phyloP scores from a whole-genome alignment of 257 asterid species.

The Solanum chilense region DNA sequence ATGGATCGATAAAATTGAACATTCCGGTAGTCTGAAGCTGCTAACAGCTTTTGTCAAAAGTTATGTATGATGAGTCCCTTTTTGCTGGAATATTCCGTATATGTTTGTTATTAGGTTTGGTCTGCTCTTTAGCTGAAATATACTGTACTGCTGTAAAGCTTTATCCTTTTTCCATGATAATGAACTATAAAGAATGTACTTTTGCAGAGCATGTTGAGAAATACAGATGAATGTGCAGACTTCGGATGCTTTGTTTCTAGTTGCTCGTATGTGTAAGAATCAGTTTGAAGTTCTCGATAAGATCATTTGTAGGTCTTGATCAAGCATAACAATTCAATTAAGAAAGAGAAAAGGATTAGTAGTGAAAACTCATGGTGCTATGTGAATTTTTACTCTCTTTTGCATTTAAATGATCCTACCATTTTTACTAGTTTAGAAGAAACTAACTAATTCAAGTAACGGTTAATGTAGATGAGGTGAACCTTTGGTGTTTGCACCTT shows the following conservation, averaged over 20 bases:
- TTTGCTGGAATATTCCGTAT: neutral
- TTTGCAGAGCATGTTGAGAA: neutral
- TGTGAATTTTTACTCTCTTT: neutral
- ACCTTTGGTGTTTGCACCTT: neutral
- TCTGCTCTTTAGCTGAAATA: neutral
- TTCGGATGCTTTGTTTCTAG: neutral
- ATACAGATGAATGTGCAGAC: neutral
- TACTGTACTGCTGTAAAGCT: neutral
- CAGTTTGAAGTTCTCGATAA: neutral
- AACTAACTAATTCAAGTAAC: neutral
- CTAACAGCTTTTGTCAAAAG: neutral
- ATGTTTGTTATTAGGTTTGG: neutral
- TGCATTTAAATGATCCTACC: neutral
- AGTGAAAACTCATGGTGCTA: neutral
- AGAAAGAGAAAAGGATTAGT: neutral
- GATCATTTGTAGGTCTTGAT: neutral
- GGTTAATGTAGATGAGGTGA: neutral
- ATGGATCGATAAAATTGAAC: neutral
- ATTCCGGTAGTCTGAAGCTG: neutral
- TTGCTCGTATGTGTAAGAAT: neutral
- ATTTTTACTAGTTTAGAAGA: neutral
- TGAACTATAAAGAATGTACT: neutral
- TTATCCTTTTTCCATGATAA: neutral
- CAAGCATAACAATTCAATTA: neutral
- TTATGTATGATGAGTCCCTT: neutral